A percentile compares a stretch with the other conserved stretches of the same genome.
phyloP scores from a whole-genome alignment of 805 yeast genomes.

The Priceomyces castillae region DNA sequence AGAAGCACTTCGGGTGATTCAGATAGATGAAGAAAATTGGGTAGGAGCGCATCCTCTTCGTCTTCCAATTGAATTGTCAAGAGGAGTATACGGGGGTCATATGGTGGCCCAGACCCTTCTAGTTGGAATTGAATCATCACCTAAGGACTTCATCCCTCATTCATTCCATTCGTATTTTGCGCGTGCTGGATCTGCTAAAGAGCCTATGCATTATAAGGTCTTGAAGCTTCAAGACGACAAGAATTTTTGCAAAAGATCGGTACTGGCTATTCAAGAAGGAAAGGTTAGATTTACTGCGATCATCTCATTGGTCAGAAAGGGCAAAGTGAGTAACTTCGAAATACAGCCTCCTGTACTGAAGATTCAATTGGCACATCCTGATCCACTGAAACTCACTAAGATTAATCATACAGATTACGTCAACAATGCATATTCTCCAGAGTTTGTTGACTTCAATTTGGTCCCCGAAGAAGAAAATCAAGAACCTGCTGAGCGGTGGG shows the following conservation, averaged over 20 bases:
- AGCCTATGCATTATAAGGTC: slow-evolving; percentile 54
- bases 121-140: slow-evolving; percentile 54
- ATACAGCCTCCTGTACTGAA: slow-evolving; percentile 16
- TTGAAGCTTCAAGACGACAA: slow-evolving; percentile 50
- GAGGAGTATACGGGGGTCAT: slow-evolving; percentile 73
- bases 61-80: slow-evolving; percentile 44
- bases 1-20: slow-evolving; percentile 29
- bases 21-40: slow-evolving; percentile 25
- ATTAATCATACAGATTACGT: slow-evolving; percentile 37
- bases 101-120: slow-evolving; percentile 61
- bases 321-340: slow-evolving; percentile 12
- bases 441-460: slow-evolving; percentile 29
- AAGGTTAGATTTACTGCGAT: slow-evolving; percentile 50
- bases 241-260: slow-evolving; percentile 50
- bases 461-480: slow-evolving; percentile 33
- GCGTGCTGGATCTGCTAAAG: slow-evolving; percentile 46
- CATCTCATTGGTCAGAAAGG: slow-evolving; percentile 37
- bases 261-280: slow-evolving; percentile 54
- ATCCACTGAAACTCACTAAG: slow-evolving; percentile 23
- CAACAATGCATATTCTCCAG: slow-evolving; percentile 36
- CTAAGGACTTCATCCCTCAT: slow-evolving; percentile 43
- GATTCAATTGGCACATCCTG: slow-evolving; percentile 21
- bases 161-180: slow-evolving; percentile 65
- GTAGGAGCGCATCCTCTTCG: slow-evolving; percentile 34
- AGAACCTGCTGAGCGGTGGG: slow-evolving; percentile 37